Percentiles rank a stretch among this genome's conserved stretches.
These are phyloP conservation scores for Ganoderma boninense DNA, from an alignment of 1,284 basidiomycete genomes.

Conservation along the genomic window DNA sequence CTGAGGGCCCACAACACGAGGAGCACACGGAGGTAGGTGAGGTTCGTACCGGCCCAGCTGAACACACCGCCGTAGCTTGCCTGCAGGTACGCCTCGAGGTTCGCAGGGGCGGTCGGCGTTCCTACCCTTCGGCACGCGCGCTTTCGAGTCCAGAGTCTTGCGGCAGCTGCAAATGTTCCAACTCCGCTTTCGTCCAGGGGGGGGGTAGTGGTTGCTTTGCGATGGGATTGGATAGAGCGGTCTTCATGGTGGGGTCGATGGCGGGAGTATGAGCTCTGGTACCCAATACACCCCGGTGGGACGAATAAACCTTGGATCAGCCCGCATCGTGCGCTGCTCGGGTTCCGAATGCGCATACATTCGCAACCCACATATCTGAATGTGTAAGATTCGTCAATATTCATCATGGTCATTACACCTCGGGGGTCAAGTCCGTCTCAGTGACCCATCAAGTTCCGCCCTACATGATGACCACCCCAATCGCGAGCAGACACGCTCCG, in stretches of 20 bases:
- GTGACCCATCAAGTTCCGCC: background rate
- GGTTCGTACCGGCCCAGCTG: conserved; percentile 39
- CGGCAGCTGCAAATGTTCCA: conserved; percentile 30
- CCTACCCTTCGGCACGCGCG: conserved; percentile 64
- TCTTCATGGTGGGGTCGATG: too few relatives aligned
- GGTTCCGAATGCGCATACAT: too few relatives aligned
- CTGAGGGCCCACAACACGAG: conserved; percentile 41
- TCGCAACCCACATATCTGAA: background rate
- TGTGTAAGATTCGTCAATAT: background rate
- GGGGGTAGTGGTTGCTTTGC: too few relatives aligned
- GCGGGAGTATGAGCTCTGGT: too few relatives aligned
- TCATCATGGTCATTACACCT: background rate
- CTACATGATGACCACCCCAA: conserved; percentile 6
- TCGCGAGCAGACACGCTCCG: conserved; percentile 32
- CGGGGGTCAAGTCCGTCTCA: background rate
- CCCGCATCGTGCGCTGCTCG: too few relatives aligned
- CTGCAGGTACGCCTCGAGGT: conserved; percentile 44
- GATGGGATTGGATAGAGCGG: too few relatives aligned
- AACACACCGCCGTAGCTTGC: conserved; percentile 41
- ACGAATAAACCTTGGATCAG: too few relatives aligned
- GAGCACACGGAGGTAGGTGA: conserved; percentile 39
- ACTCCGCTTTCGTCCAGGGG: background rate
- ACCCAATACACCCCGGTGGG: too few relatives aligned
- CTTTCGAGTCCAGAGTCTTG: conserved; percentile 49
- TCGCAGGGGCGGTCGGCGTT: conserved; percentile 59